Evolutionary conservation across 179 eudicot genomes (phyloP).

Genomic region (Corrigiola litoralis): DNA sequence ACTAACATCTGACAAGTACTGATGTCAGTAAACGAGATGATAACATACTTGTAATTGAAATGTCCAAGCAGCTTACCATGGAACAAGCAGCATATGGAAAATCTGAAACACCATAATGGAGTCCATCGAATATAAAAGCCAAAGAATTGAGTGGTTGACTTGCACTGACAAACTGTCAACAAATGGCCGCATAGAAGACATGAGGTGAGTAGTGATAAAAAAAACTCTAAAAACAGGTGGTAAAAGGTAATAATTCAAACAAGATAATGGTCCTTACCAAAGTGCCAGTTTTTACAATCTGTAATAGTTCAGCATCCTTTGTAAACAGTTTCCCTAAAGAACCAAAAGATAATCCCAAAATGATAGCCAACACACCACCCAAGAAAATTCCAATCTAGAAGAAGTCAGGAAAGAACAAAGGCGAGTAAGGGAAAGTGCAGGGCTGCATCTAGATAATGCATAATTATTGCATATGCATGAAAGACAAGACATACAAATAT

Average conservation of each 20-base stretch:
- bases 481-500: background rate
- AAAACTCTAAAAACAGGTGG: background rate
- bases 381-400: slow-evolving; percentile 64
- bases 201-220: background rate
- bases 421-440: background rate
- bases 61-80: slow-evolving; percentile 45
- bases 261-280: slow-evolving; percentile 42
- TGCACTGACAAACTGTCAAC: slow-evolving; percentile 78
- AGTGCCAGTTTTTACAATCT: slow-evolving; percentile 59
- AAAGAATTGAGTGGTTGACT: slow-evolving; percentile 89
- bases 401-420: slow-evolving; percentile 11
- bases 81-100: slow-evolving; percentile 82
- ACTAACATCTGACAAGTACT: slow-evolving; percentile 54
- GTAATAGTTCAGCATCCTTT: slow-evolving; percentile 59
- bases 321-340: slow-evolving; percentile 69
- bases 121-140: slow-evolving; percentile 86
- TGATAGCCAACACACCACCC: slow-evolving; percentile 61
- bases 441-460: background rate
- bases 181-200: background rate
- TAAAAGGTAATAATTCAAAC: background rate
- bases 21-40: background rate
- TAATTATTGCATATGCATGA: background rate
- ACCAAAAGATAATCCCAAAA: slow-evolving; percentile 64
- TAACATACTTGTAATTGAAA: background rate
- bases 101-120: slow-evolving; percentile 89